phyloP scores from a whole-genome alignment of 495 filamentous ascomycete genomes.

The Aspergillus olivimuriae region DNA sequence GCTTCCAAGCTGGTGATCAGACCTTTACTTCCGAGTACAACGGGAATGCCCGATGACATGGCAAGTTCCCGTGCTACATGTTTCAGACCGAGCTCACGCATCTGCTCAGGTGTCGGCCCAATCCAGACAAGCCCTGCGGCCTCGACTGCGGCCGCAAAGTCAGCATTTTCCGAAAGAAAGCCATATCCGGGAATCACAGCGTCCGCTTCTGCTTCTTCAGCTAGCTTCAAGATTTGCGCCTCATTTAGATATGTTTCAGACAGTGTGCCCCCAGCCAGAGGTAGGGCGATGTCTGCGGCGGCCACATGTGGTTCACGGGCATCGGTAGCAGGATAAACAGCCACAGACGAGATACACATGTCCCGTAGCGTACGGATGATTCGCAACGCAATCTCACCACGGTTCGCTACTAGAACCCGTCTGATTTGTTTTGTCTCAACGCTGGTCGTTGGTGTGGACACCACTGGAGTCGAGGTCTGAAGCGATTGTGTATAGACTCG shows the following conservation, averaged over 20 bases:
- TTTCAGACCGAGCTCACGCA: slow-evolving; percentile 51
- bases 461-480: no score
- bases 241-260: no score
- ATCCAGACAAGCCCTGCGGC: slow-evolving; percentile 46
- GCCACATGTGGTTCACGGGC: no score
- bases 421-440: no score
- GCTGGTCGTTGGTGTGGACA: no score
- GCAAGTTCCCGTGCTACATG: slow-evolving; percentile 46
- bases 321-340: slow-evolving; percentile 56
- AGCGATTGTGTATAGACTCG: no score
- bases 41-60: slow-evolving; percentile 39
- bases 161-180: slow-evolving; percentile 53
- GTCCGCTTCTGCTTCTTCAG: slow-evolving; percentile 30
- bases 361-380: slow-evolving; percentile 29
- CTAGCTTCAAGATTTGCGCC: slow-evolving; percentile 41
- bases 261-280: no score
- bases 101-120: slow-evolving; percentile 44
- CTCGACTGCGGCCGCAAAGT: slow-evolving; percentile 40
- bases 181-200: slow-evolving; percentile 53
- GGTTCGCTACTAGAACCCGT: slow-evolving; percentile 36
- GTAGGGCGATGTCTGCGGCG: no score
- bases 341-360: slow-evolving; percentile 37
- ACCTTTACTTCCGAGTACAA: slow-evolving; percentile 45
- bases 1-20: slow-evolving; percentile 35
- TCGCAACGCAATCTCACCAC: slow-evolving; percentile 48